A percentile compares a stretch with the other conserved stretches of the same genome.
Evolutionary conservation across 75 land plant genomes (phyloP).

Genomic region (Larix kaempferi): DNA sequence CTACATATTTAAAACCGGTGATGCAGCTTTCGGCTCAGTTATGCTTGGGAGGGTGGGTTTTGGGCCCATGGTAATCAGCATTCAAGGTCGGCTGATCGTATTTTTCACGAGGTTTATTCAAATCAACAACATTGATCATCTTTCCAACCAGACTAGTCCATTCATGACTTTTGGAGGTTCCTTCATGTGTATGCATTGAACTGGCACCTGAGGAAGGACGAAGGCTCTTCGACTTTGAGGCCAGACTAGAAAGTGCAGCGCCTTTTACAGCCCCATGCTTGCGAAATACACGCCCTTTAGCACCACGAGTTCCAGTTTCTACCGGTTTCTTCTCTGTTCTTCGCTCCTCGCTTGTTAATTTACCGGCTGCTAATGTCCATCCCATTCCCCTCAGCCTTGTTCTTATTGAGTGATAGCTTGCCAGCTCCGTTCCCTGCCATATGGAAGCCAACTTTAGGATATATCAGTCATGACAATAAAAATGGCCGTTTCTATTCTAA

Average conservation of each 20-base stretch:
- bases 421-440: background rate
- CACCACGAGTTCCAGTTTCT: no score
- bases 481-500: no score
- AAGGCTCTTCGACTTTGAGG: background rate
- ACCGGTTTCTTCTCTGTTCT: background rate
- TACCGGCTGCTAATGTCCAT: background rate
- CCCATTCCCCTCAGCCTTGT: background rate
- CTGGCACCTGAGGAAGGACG: background rate
- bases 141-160: constrained; percentile 3
- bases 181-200: constrained; percentile 6
- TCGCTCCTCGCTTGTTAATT: background rate
- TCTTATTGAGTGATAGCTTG: background rate
- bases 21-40: background rate
- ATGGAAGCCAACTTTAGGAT: background rate
- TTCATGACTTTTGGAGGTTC: background rate
- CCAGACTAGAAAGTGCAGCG: background rate
- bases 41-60: constrained; percentile 14
- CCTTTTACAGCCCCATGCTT: no score
- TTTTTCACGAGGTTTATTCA: constrained; percentile 4
- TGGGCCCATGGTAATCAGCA: constrained; percentile 7
- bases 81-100: constrained; percentile 4
- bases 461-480: background rate
- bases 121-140: constrained; percentile 11
- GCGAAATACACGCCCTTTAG: no score
- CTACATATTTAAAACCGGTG: background rate